Conservation (phyloP, 257 asterid species). For the Oldenlandia corymbosa region DNA sequence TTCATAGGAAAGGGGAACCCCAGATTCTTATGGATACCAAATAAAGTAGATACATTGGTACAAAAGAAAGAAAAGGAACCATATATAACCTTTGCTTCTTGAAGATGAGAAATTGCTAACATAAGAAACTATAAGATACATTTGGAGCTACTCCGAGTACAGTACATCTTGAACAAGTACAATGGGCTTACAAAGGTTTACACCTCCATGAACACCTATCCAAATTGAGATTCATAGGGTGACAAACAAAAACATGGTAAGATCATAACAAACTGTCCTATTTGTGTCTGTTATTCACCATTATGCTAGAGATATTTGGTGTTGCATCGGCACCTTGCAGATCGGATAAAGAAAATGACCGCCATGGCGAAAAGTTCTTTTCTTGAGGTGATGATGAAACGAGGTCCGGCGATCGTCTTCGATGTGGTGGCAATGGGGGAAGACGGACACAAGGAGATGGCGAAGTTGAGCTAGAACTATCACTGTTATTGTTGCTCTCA, state of each 20-base stretch:
- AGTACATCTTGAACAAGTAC: constrained; percentile 16
- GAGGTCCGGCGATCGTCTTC: constrained; percentile 27
- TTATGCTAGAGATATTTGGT: constrained; percentile 31
- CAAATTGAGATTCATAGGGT: constrained; percentile 44
- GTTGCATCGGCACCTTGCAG: constrained; percentile 62
- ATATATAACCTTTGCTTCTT: constrained; percentile 13
- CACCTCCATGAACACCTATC: constrained; percentile 61
- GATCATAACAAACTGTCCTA: constrained; percentile 19
- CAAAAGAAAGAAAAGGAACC: neutral
- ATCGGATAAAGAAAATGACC: constrained; percentile 72
- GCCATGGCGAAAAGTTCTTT: constrained; percentile 49
- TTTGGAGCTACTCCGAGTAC: constrained; percentile 20
- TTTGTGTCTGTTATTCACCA: constrained; percentile 23
- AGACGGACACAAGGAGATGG: constrained; percentile 42
- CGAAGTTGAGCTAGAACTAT: constrained; percentile 50
- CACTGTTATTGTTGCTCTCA: constrained; percentile 40
- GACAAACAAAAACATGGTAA: constrained; percentile 24
- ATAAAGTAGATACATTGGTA: too few species aligned
- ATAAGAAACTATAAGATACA: constrained; percentile 30
- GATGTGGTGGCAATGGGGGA: constrained; percentile 76
- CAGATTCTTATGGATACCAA: too few species aligned
- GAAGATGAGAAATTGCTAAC: constrained; percentile 17
- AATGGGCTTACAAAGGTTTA: constrained; percentile 24
- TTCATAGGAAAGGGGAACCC: neutral
- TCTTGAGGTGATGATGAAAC: constrained; percentile 41